A percentile compares a stretch with the other conserved stretches of the same genome.
Conservation (phyloP, 257 asterid species). For the Buddleja alternifolia region DNA sequence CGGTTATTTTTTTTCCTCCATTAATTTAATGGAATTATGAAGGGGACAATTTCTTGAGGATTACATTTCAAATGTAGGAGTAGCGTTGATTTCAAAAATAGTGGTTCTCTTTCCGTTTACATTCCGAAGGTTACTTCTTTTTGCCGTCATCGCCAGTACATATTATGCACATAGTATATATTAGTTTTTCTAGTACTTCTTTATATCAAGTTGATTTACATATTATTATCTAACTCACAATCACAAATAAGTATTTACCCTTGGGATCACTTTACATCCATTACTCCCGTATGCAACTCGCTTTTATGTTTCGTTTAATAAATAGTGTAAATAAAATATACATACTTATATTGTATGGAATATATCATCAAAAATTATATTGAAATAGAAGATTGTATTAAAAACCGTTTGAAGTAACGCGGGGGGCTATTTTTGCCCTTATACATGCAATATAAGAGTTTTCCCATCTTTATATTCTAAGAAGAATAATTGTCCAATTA, state of each 20-base stretch:
- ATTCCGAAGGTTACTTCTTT: conserved; percentile 26
- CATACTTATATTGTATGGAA: too few species aligned
- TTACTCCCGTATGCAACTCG: too few species aligned
- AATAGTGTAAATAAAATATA: too few species aligned
- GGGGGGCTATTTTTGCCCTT: not conserved
- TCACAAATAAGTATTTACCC: too few species aligned
- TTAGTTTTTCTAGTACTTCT: not conserved
- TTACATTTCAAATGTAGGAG: conserved; percentile 35
- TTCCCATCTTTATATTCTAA: not conserved
- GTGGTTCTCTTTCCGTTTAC: conserved; percentile 24
- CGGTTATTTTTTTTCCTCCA: not conserved
- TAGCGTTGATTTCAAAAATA: conserved; percentile 32
- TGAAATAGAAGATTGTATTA: too few species aligned
- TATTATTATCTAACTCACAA: too few species aligned
- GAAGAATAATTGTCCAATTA: too few species aligned
- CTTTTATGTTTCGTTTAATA: too few species aligned
- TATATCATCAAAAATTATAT: too few species aligned
- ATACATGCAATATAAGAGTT: not conserved
- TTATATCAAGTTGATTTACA: too few species aligned
- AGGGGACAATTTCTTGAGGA: conserved; percentile 29
- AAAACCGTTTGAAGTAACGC: not conserved
- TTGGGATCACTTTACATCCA: too few species aligned
- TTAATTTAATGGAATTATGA: conserved; percentile 15
- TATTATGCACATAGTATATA: not conserved
- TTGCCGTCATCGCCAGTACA: not conserved